phyloP scores from a whole-genome alignment of 2,329 filamentous ascomycete species.

The Pseudonectria foliicola region DNA sequence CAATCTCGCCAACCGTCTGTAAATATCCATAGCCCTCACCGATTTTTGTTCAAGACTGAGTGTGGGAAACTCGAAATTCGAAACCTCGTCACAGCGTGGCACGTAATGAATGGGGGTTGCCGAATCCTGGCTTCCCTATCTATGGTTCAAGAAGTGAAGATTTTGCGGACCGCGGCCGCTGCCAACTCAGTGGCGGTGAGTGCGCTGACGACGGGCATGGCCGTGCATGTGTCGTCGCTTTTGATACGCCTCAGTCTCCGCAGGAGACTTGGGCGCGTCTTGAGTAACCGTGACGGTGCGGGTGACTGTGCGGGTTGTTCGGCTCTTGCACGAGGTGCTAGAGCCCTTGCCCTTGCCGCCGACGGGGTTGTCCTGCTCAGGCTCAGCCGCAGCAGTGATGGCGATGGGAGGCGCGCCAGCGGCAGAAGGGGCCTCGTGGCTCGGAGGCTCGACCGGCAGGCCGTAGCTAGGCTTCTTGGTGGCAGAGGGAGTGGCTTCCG shows the following conservation, averaged over 20 bases:
- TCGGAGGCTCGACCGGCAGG: not conserved
- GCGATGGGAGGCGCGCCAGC: not conserved
- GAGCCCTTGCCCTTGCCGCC: slow-evolving; percentile 9
- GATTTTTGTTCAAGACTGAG: no score
- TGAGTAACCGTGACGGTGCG: slow-evolving; percentile 40
- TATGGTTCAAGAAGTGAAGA: slow-evolving; percentile 10
- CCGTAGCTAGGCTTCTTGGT: not conserved
- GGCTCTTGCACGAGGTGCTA: slow-evolving; percentile 20
- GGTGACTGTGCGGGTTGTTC: slow-evolving; percentile 31
- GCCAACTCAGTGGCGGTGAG: slow-evolving; percentile 20
- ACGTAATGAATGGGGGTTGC: no score
- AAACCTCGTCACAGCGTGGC: no score
- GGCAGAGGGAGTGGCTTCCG: not conserved
- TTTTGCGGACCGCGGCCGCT: not conserved
- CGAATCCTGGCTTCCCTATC: not conserved
- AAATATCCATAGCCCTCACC: no score
- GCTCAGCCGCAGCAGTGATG: slow-evolving; percentile 10
- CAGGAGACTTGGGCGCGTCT: slow-evolving; percentile 14
- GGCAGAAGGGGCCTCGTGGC: not conserved
- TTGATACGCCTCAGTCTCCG: slow-evolving; percentile 11
- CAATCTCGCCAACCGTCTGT: no score
- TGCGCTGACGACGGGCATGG: slow-evolving; percentile 29
- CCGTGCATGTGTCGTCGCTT: slow-evolving; percentile 30
- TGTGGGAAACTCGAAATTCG: no score
- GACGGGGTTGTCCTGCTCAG: slow-evolving; percentile 13